Evolutionary conservation across 345 rosid genomes (phyloP), one percentile per base, ranked within the genome.

Genomic region (Eucalyptus lansdowneana): DNA sequence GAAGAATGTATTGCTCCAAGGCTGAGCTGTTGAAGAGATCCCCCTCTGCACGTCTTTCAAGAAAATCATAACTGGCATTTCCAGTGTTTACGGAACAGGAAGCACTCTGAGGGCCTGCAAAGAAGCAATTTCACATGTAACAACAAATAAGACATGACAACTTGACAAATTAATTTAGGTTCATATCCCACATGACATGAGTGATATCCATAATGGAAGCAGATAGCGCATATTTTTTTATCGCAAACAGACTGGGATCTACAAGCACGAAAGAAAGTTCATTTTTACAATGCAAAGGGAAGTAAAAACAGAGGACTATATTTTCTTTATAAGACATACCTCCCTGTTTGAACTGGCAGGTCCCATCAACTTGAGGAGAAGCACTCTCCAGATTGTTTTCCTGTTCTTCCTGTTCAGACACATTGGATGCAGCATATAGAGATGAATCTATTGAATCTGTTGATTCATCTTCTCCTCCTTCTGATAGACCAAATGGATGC

Each of bases 1-100:
- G 88, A 80, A 97, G 93, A 83, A 96, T 87, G 91, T 98, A 98
- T 91, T 93, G 95, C 94, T 98, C 98, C 94, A 98, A 93, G 44
- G 96, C 98, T 42, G 94, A 87, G 94, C 95, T 94, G 92, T 98
- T 91, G 88, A 95, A 97, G 86, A 94, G 90, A 27, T 90, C 94
- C 27, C 47, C 53, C 87, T 92, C 91, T 88, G 90, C 87, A 88
- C 56, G 90, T 86, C 90, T 87, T 50, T 90, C 90, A 34, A 91
- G 67, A 37, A 92, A 93, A 53, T 89, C 56, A 91, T 86, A 89
- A 81, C 91, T 92, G 37, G 87, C 87, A 83, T 50, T 85, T 37
- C 90, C 89, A 69, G 50, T 69, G 85, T 90, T 89, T 31, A 85
- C 42, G 14, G 90, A 65, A 90, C 80, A 44, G 14, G 92, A 88